Base-by-base conservation (phyloP, 805 yeast species). In the Candida silvatica region DNA sequence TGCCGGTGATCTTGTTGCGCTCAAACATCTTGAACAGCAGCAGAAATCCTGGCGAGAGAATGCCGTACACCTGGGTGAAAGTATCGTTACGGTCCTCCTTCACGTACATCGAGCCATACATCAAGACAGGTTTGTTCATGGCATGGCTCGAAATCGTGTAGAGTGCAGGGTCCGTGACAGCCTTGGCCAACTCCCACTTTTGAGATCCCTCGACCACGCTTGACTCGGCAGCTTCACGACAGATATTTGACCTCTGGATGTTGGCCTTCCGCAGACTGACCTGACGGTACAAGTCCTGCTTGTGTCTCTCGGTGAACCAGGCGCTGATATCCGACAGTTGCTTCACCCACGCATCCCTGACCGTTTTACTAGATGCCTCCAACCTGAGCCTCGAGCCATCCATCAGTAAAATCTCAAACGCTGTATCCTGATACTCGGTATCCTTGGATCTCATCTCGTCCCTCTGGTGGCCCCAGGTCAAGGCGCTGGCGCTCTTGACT, bases 1-100 rank as follows among this genome's bases (percentile, higher is more conserved):
- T 64, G 0, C 78, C 73, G 1, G 45, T 40, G 1, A 56, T 41
- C 17, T 58, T 54, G 9, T 72, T 61, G 37, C 87, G 60, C 26
- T 61, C 54, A 40, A 60, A 70, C 32, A 71, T 59, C 9, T 70
- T 58, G 52, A 67, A 88, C 2, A 86, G 51, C 0, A 78, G 55
- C 15, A 90, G 44, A 41, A 67, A 74, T 0, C 90, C 88, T 1
- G 92, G 87, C 31, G 82, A 69, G 12, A 86, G 61, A 1, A 84
- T 65, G 6, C 74, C 83, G 52, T 63, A 79, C 45, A 59, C 74
- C 39, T 71, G 72, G 30, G 56, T 59, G 57, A 88, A 90, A 24
- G 72, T 64, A 1, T 84, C 57, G 49, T 80, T 87, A 49, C 77
- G 83, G 38, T 71, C 74, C 3, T 74, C 66, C 47, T 87, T 88